Conservation (phyloP, 106 monocot genomes). For the Ottelia alismoides region DNA sequence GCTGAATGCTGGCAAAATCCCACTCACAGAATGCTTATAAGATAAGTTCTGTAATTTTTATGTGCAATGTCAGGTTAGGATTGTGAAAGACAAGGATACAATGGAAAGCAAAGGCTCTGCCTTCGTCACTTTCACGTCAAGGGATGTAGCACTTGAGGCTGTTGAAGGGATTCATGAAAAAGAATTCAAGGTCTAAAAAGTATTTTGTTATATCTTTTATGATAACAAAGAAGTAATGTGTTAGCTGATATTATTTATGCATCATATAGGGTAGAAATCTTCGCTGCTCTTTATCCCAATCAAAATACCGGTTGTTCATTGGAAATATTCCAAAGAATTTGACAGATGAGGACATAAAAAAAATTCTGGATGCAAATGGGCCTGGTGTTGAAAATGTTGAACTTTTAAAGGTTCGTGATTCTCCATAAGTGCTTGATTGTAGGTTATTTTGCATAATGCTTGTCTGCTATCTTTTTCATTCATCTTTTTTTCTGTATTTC, state of each 20-base stretch:
- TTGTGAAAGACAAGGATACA: constrained; percentile 84
- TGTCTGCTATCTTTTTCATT: neutral
- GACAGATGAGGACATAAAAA: constrained; percentile 72
- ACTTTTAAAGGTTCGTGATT: constrained; percentile 87
- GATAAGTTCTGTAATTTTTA: neutral
- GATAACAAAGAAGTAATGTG: neutral
- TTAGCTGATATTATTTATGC: constrained; percentile 1
- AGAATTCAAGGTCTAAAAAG: constrained; percentile 91
- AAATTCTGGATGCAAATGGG: constrained; percentile 64
- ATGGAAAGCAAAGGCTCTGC: constrained; percentile 89
- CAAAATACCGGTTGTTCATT: constrained; percentile 80
- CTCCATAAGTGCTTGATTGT: no score
- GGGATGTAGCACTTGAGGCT: constrained; percentile 68
- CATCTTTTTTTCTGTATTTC: constrained; percentile 1
- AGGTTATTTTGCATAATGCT: neutral
- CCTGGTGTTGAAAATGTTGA: constrained; percentile 95
- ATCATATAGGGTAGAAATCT: constrained; percentile 86
- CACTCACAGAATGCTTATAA: neutral
- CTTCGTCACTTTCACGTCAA: constrained; percentile 61
- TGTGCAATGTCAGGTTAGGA: constrained; percentile 50
- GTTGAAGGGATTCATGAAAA: constrained; percentile 85
- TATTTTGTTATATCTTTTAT: neutral
- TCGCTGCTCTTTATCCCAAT: constrained; percentile 90
- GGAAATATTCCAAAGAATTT: constrained; percentile 93
- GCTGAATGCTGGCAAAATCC: neutral